Percentiles rank a stretch among this genome's conserved stretches.
phyloP scores from a whole-genome alignment of 352 stramenopile species.

The Globisporangium orthogonon region DNA sequence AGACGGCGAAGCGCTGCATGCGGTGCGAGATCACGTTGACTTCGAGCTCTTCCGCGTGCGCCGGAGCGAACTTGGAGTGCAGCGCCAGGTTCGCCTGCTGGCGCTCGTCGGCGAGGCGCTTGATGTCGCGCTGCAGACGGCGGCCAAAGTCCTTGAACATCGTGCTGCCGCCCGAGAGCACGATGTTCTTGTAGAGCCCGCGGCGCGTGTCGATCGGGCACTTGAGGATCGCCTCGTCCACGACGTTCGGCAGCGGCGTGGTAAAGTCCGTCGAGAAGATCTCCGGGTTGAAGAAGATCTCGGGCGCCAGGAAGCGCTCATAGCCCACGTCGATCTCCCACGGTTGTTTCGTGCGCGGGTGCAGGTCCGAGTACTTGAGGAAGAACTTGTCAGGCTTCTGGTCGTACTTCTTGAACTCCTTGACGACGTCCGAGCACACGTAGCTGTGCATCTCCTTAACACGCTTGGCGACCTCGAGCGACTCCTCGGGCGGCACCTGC shows the following conservation, averaged over 20 bases:
- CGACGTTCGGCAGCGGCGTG: slow-evolving; percentile 89
- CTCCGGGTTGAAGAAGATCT: slow-evolving; percentile 97
- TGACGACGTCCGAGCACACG: slow-evolving; percentile 92
- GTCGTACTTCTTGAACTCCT: slow-evolving; percentile 97
- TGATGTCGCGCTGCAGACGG: slow-evolving; percentile 92
- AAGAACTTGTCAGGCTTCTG: slow-evolving; percentile 90
- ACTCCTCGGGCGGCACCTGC: slow-evolving; percentile 87
- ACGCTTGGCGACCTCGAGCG: slow-evolving; percentile 85
- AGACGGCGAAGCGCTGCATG: slow-evolving; percentile 94
- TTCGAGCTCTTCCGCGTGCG: slow-evolving; percentile 71
- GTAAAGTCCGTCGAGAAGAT: slow-evolving; percentile 94
- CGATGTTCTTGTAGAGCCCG: slow-evolving; percentile 96
- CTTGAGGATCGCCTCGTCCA: slow-evolving; percentile 94
- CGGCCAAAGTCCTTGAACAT: slow-evolving; percentile 97
- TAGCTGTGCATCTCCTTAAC: slow-evolving; percentile 96
- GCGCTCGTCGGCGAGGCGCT: slow-evolving; percentile 87
- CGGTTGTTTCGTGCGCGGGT: slow-evolving; percentile 72
- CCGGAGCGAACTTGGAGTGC: slow-evolving; percentile 65
- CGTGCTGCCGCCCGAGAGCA: slow-evolving; percentile 92
- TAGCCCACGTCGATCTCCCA: slow-evolving; percentile 91
- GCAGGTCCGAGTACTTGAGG: slow-evolving; percentile 77
- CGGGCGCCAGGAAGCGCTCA: slow-evolving; percentile 92
- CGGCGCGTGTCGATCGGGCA: slow-evolving; percentile 94
- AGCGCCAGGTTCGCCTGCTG: slow-evolving; percentile 85
- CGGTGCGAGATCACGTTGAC: slow-evolving; percentile 94